Base-by-base conservation (phyloP, 257 asterid genomes). In the Capsicum baccatum region DNA sequence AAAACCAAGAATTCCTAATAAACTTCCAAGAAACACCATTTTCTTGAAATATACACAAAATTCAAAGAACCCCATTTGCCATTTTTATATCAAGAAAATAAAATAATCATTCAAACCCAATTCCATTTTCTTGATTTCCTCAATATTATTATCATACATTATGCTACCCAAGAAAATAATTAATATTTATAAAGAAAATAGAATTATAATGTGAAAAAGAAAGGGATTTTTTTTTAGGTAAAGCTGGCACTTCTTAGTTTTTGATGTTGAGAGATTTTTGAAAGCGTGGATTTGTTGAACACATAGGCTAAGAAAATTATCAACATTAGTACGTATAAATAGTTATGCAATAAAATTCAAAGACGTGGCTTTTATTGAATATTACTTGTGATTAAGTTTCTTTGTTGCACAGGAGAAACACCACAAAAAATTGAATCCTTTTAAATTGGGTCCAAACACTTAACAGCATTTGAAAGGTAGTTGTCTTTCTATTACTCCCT, bases 21-120 rank as follows among this genome's bases (percentile, higher is more conserved):
- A 79, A 83, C 85, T 79, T 7, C 89, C 91, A 12, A 90, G 35
- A 82, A 93, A 86, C n/a, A 91, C 94, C 98, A 95, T 94, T 81
- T 63, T 37, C 83, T 79, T 66, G 14, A 47, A 83, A 79, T 84
- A 87, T 85, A 81, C 78, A 19, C 7, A 66, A 19, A 39, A 62
- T 8, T 44, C 13, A 19, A 12, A 21, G 4, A 66, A 62, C 74
- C 84, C 84, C 84, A 81, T 52, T 10, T 64, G 33, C 84, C 84
- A 81, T 52, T 10, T 64, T 66, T 13, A 66, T 66, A 33, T 66
- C 73, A 66, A 66, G 0, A 66, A 64, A 0, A 0, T 1, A 26
- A 26, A 26, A 26, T 26, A 26, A 26, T 26, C 42, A 81, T 62
- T 2, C 73, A 62, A 2, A 81, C 84, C 76, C 47, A 62, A 81